Conservation (phyloP, 2,329 filamentous ascomycete species). For the Trichophyton verrucosum region DNA sequence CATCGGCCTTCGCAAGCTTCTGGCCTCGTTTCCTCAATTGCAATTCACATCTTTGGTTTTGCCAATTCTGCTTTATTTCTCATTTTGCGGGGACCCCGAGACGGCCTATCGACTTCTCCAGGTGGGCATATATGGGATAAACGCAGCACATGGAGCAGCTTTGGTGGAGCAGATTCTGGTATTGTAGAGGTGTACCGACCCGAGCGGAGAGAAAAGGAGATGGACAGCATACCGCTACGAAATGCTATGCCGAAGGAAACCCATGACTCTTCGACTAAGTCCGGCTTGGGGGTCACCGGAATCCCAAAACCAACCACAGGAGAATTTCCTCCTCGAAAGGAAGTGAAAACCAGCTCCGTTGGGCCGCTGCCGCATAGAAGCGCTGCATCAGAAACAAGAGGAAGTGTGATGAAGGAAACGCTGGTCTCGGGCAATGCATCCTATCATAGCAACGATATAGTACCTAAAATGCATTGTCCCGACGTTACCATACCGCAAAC, state of each 20-base stretch:
- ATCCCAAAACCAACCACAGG: background rate
- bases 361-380: background rate
- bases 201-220: background rate
- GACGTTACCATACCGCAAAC: background rate
- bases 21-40: slow-evolving; percentile 16
- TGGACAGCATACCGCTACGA: background rate
- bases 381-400: background rate
- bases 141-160: slow-evolving; percentile 3
- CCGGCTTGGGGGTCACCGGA: background rate
- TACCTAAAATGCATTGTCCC: background rate
- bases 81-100: slow-evolving; percentile 15
- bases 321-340: background rate
- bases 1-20: slow-evolving; percentile 5
- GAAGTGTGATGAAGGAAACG: background rate
- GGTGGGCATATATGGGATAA: background rate
- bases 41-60: slow-evolving; percentile 18
- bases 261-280: background rate
- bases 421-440: background rate
- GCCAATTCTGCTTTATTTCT: slow-evolving; percentile 17
- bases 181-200: background rate
- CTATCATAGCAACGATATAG: background rate
- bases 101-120: slow-evolving; percentile 1
- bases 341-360: background rate
- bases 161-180: background rate
- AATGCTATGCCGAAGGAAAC: background rate